Base-by-base conservation (phyloP, 1,284 basidiomycete genomes). In the Microbotryum silenes-acaulis region DNA sequence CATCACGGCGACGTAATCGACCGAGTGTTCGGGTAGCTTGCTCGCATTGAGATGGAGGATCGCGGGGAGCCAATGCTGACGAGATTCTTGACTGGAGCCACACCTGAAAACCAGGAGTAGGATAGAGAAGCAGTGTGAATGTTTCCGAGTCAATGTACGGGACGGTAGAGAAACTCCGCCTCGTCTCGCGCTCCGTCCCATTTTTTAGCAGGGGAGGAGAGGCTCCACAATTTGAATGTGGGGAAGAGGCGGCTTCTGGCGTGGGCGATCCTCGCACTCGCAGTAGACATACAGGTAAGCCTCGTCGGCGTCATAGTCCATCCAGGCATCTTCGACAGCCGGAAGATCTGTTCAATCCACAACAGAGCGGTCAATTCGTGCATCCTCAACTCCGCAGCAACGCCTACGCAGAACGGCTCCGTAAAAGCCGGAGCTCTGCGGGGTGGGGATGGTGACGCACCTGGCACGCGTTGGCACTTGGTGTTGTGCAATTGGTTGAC, bases 1-100 rank as follows among this genome's bases (percentile, higher is more conserved):
- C 70, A 83, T 85, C 0, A 80, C 80, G 14, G 85, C 85, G 63
- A 88, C 77, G 71, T 84, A 85, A 72, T 87, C 85, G 23, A 72
- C 70, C 25, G 77, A 71, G 10, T 49, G 33, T 2, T 21, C 16
- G 9, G 62, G 60, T 1, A 64, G 50, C 1, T 74, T 77, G 2
- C 54, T 42, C 25, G 62, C 57, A 14, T 67, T 57, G 23, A 84
- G 72, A 47, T 75, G 75, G 3, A 63, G 63, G 0, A 78, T 53
- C 3, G 79, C 70, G 4, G 87, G 86, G 0, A 78, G 74, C 86
- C 87, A 89, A 52, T 78, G 74, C 2, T 72, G 57, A 18, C 85
- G 81, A 33, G 76, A 78, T 3, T 72, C 71, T 2, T 77, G 81
- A 0, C 79, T 79, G 3, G 86, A 86, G 70, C 87, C 88, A 12